Percentiles rank a stretch among this genome's conserved stretches.
phyloP scores from a whole-genome alignment of 441 rosid species.

The Corymbia citriodora region DNA sequence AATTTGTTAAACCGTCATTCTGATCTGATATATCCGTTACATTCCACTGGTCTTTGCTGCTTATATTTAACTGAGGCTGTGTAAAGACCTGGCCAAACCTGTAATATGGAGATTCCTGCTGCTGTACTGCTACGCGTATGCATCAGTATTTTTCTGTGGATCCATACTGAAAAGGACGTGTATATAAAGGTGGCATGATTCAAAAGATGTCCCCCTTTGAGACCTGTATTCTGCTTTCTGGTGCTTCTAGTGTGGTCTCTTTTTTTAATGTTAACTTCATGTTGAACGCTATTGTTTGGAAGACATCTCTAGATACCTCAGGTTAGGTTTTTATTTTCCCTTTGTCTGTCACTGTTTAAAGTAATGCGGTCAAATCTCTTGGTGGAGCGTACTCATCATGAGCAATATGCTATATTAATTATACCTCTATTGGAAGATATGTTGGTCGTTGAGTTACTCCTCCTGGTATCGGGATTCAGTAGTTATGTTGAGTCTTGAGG shows the following conservation, averaged over 20 bases:
- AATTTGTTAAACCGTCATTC: not conserved
- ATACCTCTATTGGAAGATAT: not conserved
- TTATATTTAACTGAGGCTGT: constrained; percentile 5
- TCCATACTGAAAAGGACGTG: constrained; percentile 19
- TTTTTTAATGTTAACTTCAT: not conserved
- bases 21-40: not conserved
- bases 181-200: constrained; percentile 29
- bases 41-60: constrained; percentile 22
- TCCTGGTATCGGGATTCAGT: not conserved
- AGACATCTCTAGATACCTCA: not conserved
- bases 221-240: constrained; percentile 12
- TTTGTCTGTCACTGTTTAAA: not conserved
- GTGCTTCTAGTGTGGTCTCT: constrained; percentile 1
- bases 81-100: constrained; percentile 12
- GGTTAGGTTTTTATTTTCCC: not conserved
- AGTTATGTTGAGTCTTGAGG: not conserved
- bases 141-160: constrained; percentile 13
- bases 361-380: not conserved
- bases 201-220: constrained; percentile 4
- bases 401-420: no score
- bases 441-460: not conserved
- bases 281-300: not conserved
- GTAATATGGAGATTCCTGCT: constrained; percentile 6
- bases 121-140: not conserved
- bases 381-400: not conserved